Percentiles rank a stretch among this genome's conserved stretches.
Evolutionary conservation across 2,329 filamentous ascomycete species (phyloP).

Genomic region (Penicillium sp.): DNA sequence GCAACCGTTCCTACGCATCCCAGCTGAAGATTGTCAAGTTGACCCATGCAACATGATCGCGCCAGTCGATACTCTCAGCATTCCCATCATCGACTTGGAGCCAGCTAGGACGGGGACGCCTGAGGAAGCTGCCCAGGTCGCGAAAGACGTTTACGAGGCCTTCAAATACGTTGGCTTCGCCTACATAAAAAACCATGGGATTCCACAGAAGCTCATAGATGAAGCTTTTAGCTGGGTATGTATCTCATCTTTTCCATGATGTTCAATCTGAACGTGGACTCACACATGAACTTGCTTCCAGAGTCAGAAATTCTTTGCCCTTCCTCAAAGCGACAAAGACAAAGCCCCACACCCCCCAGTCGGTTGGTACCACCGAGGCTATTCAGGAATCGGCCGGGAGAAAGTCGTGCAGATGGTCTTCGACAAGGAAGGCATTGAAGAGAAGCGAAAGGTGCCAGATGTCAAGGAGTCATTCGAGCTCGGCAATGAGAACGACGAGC

Average conservation of each 20-base stretch:
- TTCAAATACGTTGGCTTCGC: slow-evolving; percentile 6
- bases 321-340: slow-evolving; percentile 1
- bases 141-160: slow-evolving; percentile 2
- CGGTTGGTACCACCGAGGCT: slow-evolving; percentile 7
- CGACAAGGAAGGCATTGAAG: slow-evolving; percentile 1
- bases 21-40: not conserved
- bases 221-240: slow-evolving; percentile 5
- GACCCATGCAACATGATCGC: not conserved
- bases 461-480: slow-evolving; percentile 44
- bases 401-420: slow-evolving; percentile 5
- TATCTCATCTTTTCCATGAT: not conserved
- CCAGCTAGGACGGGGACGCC: not conserved
- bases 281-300: not conserved
- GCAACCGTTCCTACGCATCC: not conserved
- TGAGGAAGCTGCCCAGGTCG: not conserved
- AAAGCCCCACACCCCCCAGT: slow-evolving; percentile 3
- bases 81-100: slow-evolving; percentile 3
- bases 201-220: slow-evolving; percentile 3
- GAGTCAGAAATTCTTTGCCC: slow-evolving; percentile 5
- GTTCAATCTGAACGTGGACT: not conserved
- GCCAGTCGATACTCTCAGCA: not conserved
- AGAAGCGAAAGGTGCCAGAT: slow-evolving; percentile 1
- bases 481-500: slow-evolving; percentile 42
- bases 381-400: slow-evolving; percentile 5
- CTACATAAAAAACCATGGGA: slow-evolving; percentile 5